Evolutionary conservation across 2,329 filamentous ascomycete genomes (phyloP), one percentile per base, ranked within the genome.

Genomic region (Neurospora crassa): DNA sequence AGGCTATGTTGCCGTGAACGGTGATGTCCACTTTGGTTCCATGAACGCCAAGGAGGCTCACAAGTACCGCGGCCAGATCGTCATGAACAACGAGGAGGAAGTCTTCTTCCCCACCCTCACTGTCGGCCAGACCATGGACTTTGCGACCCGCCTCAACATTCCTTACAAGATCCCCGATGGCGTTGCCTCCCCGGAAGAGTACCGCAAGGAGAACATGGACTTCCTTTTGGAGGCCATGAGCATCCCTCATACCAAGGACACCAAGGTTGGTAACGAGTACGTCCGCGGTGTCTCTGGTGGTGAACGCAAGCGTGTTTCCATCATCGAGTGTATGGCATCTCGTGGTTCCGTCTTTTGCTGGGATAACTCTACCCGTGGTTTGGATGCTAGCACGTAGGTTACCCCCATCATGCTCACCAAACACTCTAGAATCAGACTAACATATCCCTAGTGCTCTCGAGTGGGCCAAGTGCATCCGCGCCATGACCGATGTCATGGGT

Each of bases 41-140:
- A 84, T 80, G 81, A 84, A 76, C 81, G 86, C 79, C 75, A 83
- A 76, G 78, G 87, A 82, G 72, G 74, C 81, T 53, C 82, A 85
- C 78, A 82, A 78, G 12, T 89, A 87, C 74, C 81, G 84, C 1
- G 85, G 86, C 1, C 86, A 90, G 74, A 88, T 90, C 68, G 84
- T 91, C 47, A 85, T 92, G 72, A 93, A 93, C 79, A 92, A 90
- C 24, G 89, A 92, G 2, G 91, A 93, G 77, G 89, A 85, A 72
- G 70, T 84, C 2, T 83, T 84, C 76, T 93, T 92, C 73, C 89
- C 92, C 0, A 87, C 90, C 0, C 81, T 94, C 7, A 92, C 89
- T 0, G 91, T 94, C 1, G 86, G 87, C 4, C 86, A 92, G 75
- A 94, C 91, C 0, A 83, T 94, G 43, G 84, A 88, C 67, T 94